Evolutionary conservation across 2,329 filamentous ascomycete species (phyloP).

Genomic region (Huntiella abstrusa): DNA sequence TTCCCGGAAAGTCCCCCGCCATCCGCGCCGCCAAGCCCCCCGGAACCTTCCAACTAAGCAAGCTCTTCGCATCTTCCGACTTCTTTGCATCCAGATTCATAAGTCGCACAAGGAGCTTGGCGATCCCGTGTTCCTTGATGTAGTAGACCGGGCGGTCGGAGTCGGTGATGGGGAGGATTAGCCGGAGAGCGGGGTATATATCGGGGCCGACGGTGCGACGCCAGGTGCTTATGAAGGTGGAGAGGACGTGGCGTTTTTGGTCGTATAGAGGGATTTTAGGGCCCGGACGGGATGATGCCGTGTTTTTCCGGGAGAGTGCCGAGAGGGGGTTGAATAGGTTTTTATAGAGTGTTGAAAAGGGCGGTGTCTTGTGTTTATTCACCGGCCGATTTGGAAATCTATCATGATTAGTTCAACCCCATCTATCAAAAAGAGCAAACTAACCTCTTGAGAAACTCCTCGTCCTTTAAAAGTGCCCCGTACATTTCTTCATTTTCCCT

Average conservation of each 20-base stretch:
- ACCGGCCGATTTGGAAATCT: constrained; percentile 68
- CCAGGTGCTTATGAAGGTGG: constrained; percentile 75
- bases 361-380: constrained; percentile 61
- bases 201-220: constrained; percentile 74
- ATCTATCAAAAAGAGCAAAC: too few species aligned
- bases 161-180: constrained; percentile 87
- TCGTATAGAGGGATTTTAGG: constrained; percentile 52
- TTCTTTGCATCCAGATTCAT: constrained; percentile 71
- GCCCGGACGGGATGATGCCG: constrained; percentile 30
- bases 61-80: constrained; percentile 68
- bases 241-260: constrained; percentile 60
- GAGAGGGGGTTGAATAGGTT: constrained; percentile 63
- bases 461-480: too few species aligned
- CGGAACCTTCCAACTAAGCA: constrained; percentile 85
- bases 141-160: constrained; percentile 84
- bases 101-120: constrained; percentile 74
- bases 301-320: constrained; percentile 61
- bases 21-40: constrained; percentile 46
- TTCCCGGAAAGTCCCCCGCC: constrained; percentile 80
- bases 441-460: too few species aligned
- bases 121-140: constrained; percentile 80
- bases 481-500: too few species aligned
- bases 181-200: constrained; percentile 77
- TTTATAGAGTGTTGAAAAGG: constrained; percentile 62
- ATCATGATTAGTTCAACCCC: neutral